Percentiles rank a stretch among this genome's conserved stretches.
Evolutionary conservation across 192 early-diverging fungal species (phyloP).

Genomic region (Backusella liffmaniae): DNA sequence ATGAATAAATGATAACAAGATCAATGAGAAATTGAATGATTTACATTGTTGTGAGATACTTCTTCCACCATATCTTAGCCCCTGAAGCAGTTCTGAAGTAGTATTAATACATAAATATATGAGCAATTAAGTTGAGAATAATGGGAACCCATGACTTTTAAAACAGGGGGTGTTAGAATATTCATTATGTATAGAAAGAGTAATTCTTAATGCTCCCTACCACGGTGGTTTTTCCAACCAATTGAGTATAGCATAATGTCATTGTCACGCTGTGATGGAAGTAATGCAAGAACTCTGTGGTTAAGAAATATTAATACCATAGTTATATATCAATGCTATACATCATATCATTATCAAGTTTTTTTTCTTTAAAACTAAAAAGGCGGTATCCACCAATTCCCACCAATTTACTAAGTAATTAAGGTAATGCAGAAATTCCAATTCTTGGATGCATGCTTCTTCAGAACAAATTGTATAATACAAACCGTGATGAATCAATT

Average conservation of each 20-base stretch:
- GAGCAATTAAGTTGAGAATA: constrained; percentile 81
- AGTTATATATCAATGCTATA: background rate
- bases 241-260: constrained; percentile 79
- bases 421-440: constrained; percentile 82
- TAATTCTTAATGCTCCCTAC: constrained; percentile 38
- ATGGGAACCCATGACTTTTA: constrained; percentile 68
- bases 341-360: constrained; percentile 47
- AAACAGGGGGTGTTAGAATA: background rate
- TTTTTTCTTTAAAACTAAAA: constrained; percentile 81
- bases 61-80: constrained; percentile 88
- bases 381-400: constrained; percentile 85
- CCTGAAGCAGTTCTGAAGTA: constrained; percentile 73
- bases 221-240: constrained; percentile 66
- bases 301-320: background rate
- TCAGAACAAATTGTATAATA: constrained; percentile 67
- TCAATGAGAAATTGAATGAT: constrained; percentile 88
- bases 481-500: constrained; percentile 61
- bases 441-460: constrained; percentile 63
- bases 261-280: constrained; percentile 91
- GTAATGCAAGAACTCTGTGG: constrained; percentile 78
- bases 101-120: constrained; percentile 89
- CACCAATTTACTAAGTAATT: constrained; percentile 90
- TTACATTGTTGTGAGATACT: constrained; percentile 79
- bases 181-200: background rate
- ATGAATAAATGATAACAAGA: constrained; percentile 76